Base-by-base conservation (phyloP, 208 protist species). In the Acanthamoeba royreba region DNA sequence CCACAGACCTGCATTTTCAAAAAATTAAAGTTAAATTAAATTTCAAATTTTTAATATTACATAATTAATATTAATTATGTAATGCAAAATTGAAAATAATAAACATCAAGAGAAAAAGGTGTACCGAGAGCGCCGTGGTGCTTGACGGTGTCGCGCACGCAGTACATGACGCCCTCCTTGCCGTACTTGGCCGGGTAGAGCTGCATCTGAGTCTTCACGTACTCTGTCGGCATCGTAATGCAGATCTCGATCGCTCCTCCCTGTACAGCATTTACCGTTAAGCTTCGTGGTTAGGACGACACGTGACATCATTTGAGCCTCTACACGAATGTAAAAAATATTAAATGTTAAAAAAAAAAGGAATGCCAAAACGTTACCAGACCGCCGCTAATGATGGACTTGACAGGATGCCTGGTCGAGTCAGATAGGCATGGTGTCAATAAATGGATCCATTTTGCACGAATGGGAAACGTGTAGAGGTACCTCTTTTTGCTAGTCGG, bases 191-290 rank as follows among this genome's bases (percentile, higher is more conserved):
- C 35, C 47, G 45, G 45, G 55, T 95, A 79, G n/a, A 96, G 94
- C 86, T 96, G 94, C 55, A 96, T 55, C 90, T 96, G 94, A 4
- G 94, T 96, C 87, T 96, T 96, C 55, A 95, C 92, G 61, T 69
- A 96, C 87, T 96, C 94, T 49, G 93, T 95, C n/a, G 94, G 94
- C 19, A 89, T 92, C 22, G 93, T 96, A n/a, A 94, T 53, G 43
- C 42, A 92, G 66, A 96, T 96, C 89, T 96, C 94, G 49, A 96
- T 38, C 13, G 81, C 81, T 8, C 81, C 81, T 19, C 72, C 45
- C 42, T 66, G 19, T 28, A n/a, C n/a, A n/a, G n/a, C n/a, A n/a
- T n/a, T n/a, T n/a, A n/a, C n/a, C n/a, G n/a, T n/a, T n/a, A n/a
- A n/a, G n/a, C n/a, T n/a, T n/a, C n/a, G n/a, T n/a, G n/a, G n/a